Evolutionary conservation across 768 basidiomycete genomes (phyloP).

Genomic region (Russula emetica): DNA sequence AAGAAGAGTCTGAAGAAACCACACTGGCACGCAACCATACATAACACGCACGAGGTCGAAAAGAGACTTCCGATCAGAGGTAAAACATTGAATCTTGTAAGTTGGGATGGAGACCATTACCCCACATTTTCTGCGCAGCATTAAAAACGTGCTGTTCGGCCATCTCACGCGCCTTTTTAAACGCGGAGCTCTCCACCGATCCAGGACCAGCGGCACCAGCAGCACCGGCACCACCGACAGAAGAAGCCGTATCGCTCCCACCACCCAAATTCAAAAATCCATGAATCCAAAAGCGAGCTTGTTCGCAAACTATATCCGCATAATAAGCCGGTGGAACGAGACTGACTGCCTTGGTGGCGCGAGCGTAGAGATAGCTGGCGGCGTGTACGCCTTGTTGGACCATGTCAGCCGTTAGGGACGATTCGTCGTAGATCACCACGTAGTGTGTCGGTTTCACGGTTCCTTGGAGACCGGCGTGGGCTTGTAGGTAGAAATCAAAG

Average conservation of each 20-base stretch:
- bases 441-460: conserved; percentile 73
- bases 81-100: too few relatives aligned
- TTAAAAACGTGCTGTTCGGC: too few relatives aligned
- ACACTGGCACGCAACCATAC: too few relatives aligned
- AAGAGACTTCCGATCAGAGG: too few relatives aligned
- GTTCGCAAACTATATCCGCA: conserved; percentile 77
- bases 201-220: conserved; percentile 29
- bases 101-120: too few relatives aligned
- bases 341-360: conserved; percentile 81
- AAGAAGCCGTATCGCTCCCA: conserved; percentile 28
- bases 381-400: conserved; percentile 71
- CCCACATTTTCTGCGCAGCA: too few relatives aligned
- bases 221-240: too few relatives aligned
- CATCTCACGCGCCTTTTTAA: conserved; percentile 32
- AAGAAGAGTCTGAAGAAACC: too few relatives aligned
- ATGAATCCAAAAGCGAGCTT: conserved; percentile 72
- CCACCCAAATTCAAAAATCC: conserved; percentile 54
- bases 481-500: conserved; percentile 44
- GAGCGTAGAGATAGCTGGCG: conserved; percentile 69
- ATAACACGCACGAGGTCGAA: too few relatives aligned
- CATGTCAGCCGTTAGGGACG: conserved; percentile 58
- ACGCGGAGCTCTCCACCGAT: conserved; percentile 29
- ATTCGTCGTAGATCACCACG: conserved; percentile 76
- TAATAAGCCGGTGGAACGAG: conserved; percentile 78
- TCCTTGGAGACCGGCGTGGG: conserved; percentile 71